phyloP scores from a whole-genome alignment of 768 basidiomycete species.

The Boletus subparvulus region DNA sequence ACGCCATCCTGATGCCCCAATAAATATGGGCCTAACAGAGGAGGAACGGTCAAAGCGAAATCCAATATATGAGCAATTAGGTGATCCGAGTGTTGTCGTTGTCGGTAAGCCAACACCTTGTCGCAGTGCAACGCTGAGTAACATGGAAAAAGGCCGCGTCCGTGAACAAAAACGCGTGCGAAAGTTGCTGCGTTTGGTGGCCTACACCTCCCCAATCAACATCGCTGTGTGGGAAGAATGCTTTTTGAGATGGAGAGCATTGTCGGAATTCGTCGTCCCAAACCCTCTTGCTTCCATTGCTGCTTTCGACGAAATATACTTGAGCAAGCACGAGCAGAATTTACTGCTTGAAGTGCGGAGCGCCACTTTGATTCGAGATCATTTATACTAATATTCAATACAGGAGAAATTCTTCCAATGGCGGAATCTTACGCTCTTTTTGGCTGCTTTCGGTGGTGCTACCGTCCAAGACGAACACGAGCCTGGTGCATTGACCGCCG shows the following conservation, averaged over 20 bases:
- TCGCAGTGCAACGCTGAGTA: background rate
- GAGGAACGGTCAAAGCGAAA: slow-evolving; percentile 68
- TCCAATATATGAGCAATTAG: slow-evolving; percentile 75
- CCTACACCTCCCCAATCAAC: slow-evolving; percentile 63
- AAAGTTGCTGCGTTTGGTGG: slow-evolving; percentile 63
- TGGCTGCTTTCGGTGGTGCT: slow-evolving; percentile 70
- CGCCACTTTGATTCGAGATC: background rate
- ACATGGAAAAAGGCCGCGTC: slow-evolving; percentile 55
- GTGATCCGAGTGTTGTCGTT: slow-evolving; percentile 68
- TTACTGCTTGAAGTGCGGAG: slow-evolving; percentile 39
- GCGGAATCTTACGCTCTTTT: slow-evolving; percentile 80
- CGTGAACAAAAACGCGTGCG: slow-evolving; percentile 80
- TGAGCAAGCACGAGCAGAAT: slow-evolving; percentile 38
- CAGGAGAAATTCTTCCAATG: slow-evolving; percentile 79
- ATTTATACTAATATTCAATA: slow-evolving; percentile 4
- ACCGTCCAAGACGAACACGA: slow-evolving; percentile 57
- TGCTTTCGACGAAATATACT: slow-evolving; percentile 35
- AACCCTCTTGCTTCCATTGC: slow-evolving; percentile 34
- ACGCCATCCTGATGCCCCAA: slow-evolving; percentile 56
- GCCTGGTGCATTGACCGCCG: slow-evolving; percentile 46
- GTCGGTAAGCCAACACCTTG: slow-evolving; percentile 51
- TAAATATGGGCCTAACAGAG: slow-evolving; percentile 49
- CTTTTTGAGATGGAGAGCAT: slow-evolving; percentile 68
- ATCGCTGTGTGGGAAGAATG: slow-evolving; percentile 83
- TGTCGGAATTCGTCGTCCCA: slow-evolving; percentile 59